These are phyloP conservation scores for Cercospora sp. DNA, from an alignment of 2,329 filamentous ascomycete species.

Conservation along the genomic window DNA sequence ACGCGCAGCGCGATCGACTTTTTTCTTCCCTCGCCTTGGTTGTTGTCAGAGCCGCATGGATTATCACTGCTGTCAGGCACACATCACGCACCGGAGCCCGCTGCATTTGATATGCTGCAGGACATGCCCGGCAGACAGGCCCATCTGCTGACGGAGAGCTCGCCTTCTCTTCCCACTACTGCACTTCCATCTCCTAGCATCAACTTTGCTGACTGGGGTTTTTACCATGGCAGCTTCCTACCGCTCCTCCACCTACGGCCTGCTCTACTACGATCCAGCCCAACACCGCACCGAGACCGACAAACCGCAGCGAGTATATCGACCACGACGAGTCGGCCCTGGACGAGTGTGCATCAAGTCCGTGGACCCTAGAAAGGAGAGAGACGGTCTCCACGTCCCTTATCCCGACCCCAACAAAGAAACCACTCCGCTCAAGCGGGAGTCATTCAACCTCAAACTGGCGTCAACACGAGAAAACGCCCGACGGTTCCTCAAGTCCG, in stretches of 20 bases:
- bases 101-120: conserved; percentile 18
- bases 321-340: conserved; percentile 55
- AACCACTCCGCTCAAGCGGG: conserved; percentile 19
- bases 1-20: conserved; percentile 23
- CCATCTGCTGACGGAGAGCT: conserved; percentile 12
- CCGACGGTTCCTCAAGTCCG: conserved; percentile 52
- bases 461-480: conserved; percentile 53
- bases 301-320: conserved; percentile 44
- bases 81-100: conserved; percentile 5
- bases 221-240: conserved; percentile 30
- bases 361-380: conserved; percentile 49
- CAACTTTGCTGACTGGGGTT: conserved; percentile 19
- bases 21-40: conserved; percentile 22
- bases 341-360: conserved; percentile 60
- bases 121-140: conserved; percentile 17
- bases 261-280: conserved; percentile 30
- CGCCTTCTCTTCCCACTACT: conserved; percentile 12
- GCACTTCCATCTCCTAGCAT: conserved; percentile 3
- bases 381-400: conserved; percentile 25
- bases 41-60: conserved; percentile 26
- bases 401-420: conserved; percentile 20
- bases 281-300: conserved; percentile 25
- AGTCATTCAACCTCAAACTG: conserved; percentile 47
- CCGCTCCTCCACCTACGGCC: conserved; percentile 30
- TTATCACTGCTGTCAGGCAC: conserved; percentile 25